Conservation (phyloP, 1,139 yeast species). For the Blastobotrys persicus region DNA sequence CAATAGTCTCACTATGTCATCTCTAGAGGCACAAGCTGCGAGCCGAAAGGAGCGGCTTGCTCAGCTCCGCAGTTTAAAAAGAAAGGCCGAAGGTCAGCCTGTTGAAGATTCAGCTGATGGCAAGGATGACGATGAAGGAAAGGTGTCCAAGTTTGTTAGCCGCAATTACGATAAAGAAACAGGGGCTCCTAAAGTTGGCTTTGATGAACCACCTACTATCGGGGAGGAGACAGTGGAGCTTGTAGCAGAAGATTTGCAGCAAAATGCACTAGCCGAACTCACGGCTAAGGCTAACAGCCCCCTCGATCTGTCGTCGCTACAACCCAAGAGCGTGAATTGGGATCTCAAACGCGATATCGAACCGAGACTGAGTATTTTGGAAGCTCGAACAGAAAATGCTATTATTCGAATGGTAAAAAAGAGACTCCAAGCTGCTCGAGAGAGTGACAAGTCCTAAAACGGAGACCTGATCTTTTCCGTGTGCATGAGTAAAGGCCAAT, state of each 20-base stretch:
- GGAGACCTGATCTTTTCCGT: no score
- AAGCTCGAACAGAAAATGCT: constrained; percentile 42
- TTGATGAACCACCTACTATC: constrained; percentile 36
- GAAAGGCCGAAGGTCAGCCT: constrained; percentile 24
- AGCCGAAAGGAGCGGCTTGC: constrained; percentile 42
- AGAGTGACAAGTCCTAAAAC: background rate
- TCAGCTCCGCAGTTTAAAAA: constrained; percentile 37
- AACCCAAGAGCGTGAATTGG: constrained; percentile 38
- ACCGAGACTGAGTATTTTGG: constrained; percentile 39
- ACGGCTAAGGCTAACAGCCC: constrained; percentile 18
- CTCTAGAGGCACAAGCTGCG: constrained; percentile 41
- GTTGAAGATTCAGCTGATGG: constrained; percentile 4
- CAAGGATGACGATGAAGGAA: constrained; percentile 4
- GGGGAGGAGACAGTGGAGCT: constrained; percentile 39
- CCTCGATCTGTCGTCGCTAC: constrained; percentile 28
- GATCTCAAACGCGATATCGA: constrained; percentile 44
- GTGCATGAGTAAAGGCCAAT: no score
- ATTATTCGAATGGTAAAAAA: constrained; percentile 44
- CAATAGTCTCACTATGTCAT: constrained; percentile 24
- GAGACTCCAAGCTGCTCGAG: constrained; percentile 28
- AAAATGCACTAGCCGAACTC: constrained; percentile 32
- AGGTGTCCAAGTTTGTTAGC: constrained; percentile 7
- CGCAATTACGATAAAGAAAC: constrained; percentile 40
- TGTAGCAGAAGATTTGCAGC: constrained; percentile 37
- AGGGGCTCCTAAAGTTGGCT: constrained; percentile 37